Evolutionary conservation across 1,284 basidiomycete genomes (phyloP).

Genomic region (Trametes polyzona): DNA sequence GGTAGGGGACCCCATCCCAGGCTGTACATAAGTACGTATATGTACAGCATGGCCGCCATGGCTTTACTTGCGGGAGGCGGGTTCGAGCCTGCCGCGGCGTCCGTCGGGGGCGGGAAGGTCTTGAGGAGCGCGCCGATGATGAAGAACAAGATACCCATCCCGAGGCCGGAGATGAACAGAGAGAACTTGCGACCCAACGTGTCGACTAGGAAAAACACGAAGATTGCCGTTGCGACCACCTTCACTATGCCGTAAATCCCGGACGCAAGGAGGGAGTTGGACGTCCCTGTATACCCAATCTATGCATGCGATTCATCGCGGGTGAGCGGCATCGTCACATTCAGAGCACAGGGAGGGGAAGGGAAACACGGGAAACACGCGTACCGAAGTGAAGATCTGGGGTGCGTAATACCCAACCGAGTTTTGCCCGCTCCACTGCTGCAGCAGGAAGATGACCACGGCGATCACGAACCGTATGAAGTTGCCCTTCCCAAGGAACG

Average conservation of each 20-base stretch:
- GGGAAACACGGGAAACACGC: too few species aligned
- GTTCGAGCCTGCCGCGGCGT: constrained; percentile 36
- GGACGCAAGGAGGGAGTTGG: constrained; percentile 73
- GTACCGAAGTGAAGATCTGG: constrained; percentile 68
- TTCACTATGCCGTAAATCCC: constrained; percentile 85
- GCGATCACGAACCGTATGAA: constrained; percentile 71
- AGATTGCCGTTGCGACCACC: constrained; percentile 70
- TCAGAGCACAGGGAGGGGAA: too few species aligned
- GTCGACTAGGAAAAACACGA: constrained; percentile 63
- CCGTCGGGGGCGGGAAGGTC: constrained; percentile 60
- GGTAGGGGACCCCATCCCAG: constrained; percentile 50
- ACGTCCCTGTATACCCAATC: constrained; percentile 68
- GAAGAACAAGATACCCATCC: constrained; percentile 65
- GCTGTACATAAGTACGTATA: constrained; percentile 77
- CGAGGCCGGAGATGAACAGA: constrained; percentile 64
- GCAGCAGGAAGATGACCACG: constrained; percentile 61
- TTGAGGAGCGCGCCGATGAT: constrained; percentile 78
- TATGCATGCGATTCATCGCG: constrained; percentile 25
- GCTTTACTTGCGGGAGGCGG: constrained; percentile 59
- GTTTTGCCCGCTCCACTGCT: constrained; percentile 70
- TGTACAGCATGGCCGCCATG: constrained; percentile 78
- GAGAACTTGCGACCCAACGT: constrained; percentile 57
- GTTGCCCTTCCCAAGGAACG: constrained; percentile 78
- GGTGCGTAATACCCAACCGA: constrained; percentile 80
- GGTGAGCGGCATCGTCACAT: constrained; percentile 11